phyloP scores from a whole-genome alignment of 768 basidiomycete genomes.

The Hortiboletus flavorubellus region DNA sequence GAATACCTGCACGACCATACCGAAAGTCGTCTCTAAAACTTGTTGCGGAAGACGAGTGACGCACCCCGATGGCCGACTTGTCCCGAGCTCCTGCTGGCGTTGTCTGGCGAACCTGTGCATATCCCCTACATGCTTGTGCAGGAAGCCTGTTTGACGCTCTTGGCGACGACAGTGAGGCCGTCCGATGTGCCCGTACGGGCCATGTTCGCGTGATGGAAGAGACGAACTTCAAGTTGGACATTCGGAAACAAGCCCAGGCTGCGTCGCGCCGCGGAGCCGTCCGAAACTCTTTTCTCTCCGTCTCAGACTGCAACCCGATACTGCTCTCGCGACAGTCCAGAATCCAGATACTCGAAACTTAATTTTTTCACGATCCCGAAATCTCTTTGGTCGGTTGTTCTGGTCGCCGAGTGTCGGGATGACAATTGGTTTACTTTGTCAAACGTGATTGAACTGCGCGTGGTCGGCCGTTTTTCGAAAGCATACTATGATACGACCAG shows the following conservation, averaged over 20 bases:
- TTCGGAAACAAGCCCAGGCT: constrained; percentile 3
- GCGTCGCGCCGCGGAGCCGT: no score
- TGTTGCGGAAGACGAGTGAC: neutral
- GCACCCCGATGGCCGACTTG: constrained; percentile 34
- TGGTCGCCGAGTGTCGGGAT: neutral
- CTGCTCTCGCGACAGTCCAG: neutral
- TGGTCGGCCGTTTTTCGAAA: neutral
- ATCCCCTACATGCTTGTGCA: constrained; percentile 8
- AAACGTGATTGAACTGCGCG: neutral
- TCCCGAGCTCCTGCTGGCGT: constrained; percentile 30
- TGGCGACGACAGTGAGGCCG: neutral
- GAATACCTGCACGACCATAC: constrained; percentile 63
- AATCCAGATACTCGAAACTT: no score
- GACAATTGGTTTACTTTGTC: neutral
- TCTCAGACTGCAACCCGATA: no score
- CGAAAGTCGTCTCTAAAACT: neutral
- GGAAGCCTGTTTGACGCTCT: neutral
- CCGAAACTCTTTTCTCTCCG: neutral
- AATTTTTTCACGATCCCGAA: neutral
- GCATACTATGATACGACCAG: neutral
- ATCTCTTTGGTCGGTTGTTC: neutral
- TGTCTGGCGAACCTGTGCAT: constrained; percentile 19
- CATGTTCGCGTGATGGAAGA: constrained; percentile 18
- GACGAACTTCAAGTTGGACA: constrained; percentile 23
- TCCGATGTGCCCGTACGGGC: constrained; percentile 8